phyloP scores from a whole-genome alignment of 441 rosid species.

The Sinapis alba region DNA sequence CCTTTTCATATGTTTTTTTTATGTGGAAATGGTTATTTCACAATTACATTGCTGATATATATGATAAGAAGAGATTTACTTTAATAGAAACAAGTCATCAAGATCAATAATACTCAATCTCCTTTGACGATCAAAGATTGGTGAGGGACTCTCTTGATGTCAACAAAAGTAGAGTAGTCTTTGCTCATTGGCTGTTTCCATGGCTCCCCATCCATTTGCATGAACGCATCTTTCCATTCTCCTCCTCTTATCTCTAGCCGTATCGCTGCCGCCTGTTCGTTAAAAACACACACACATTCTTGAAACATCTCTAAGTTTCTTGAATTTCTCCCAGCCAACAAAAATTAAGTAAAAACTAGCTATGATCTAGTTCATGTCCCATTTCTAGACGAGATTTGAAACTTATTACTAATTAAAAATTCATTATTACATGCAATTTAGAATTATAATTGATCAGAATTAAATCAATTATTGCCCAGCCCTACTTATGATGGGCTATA shows the following conservation, averaged over 20 bases:
- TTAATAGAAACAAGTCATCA: background rate
- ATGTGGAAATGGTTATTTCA: conserved; percentile 14
- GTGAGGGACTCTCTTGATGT: conserved; percentile 77
- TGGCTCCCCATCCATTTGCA: conserved; percentile 99
- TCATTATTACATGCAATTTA: background rate
- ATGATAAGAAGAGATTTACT: background rate
- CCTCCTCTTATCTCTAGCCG: conserved; percentile 88
- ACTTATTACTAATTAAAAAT: background rate
- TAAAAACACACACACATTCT: background rate
- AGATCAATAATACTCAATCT: conserved; percentile 42
- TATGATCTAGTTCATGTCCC: background rate
- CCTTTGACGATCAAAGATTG: conserved; percentile 74
- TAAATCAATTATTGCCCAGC: background rate
- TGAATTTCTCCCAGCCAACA: background rate
- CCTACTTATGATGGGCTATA: background rate
- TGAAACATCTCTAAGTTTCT: background rate
- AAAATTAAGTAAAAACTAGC: background rate
- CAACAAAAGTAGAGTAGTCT: conserved; percentile 75
- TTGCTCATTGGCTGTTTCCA: conserved; percentile 85
- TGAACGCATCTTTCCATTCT: conserved; percentile 78
- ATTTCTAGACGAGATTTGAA: background rate
- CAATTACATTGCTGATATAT: background rate
- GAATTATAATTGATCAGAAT: background rate
- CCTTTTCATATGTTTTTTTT: background rate
- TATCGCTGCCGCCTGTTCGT: conserved; percentile 75